phyloP scores from a whole-genome alignment of 2,329 filamentous ascomycete species.

The Exophiala oligosperma region DNA sequence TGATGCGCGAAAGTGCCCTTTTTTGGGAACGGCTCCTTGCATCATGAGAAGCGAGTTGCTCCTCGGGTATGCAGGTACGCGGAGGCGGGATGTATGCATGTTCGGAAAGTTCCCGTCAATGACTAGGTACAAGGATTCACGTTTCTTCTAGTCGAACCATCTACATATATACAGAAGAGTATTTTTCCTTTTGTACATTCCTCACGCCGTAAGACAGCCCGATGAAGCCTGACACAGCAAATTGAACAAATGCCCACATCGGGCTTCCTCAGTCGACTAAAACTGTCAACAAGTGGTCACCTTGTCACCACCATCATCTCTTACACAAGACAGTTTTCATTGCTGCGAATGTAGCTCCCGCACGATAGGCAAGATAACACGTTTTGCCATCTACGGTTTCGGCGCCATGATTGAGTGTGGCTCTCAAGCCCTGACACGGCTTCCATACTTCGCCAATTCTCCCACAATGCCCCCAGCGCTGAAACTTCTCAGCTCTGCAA shows the following conservation, averaged over 20 bases:
- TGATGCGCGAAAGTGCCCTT: no score
- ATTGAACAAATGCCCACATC: no score
- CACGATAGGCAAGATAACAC: neutral
- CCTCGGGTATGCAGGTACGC: neutral
- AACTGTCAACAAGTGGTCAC: no score
- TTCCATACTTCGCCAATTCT: constrained; percentile 73
- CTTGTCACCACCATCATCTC: no score
- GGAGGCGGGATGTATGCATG: neutral
- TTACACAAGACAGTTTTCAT: no score
- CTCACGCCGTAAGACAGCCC: no score
- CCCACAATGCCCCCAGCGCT: constrained; percentile 79
- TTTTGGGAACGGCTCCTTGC: no score
- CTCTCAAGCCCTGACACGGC: constrained; percentile 38
- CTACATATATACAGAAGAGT: neutral
- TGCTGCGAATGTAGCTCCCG: no score
- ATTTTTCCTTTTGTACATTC: neutral
- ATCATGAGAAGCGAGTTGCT: neutral
- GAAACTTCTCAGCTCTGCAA: constrained; percentile 81
- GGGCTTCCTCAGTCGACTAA: no score
- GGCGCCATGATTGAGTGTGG: no score
- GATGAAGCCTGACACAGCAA: no score
- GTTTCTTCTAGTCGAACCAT: neutral
- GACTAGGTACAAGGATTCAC: neutral
- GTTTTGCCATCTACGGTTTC: no score
- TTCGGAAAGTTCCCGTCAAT: neutral